Conservation (phyloP, 495 filamentous ascomycete genomes). For the Emericellopsis terricola region DNA sequence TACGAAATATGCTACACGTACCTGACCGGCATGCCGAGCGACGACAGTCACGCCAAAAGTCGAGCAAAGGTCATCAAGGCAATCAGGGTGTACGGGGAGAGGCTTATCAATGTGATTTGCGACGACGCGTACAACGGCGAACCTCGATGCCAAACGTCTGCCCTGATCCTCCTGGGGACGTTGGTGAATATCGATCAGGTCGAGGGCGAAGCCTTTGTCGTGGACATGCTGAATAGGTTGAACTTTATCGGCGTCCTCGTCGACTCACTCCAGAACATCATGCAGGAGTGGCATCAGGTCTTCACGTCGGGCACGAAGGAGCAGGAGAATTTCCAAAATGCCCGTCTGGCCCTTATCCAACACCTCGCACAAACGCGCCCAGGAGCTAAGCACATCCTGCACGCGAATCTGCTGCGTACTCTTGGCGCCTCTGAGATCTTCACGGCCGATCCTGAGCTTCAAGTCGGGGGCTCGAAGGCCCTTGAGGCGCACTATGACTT, state of each 20-base stretch:
- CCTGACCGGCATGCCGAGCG: constrained; percentile 50
- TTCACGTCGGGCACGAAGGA: constrained; percentile 11
- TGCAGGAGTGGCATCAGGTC: constrained; percentile 34
- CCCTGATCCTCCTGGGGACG: constrained; percentile 56
- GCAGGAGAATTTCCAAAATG: constrained; percentile 42
- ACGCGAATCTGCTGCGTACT: constrained; percentile 73
- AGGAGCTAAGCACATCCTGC: constrained; percentile 67
- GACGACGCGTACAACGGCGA: constrained; percentile 86
- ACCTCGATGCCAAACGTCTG: constrained; percentile 60
- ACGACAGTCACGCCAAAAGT: constrained; percentile 22
- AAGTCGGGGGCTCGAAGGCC: constrained; percentile 47
- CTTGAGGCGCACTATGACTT: constrained; percentile 69
- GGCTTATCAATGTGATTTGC: constrained; percentile 68
- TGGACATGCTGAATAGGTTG: constrained; percentile 61
- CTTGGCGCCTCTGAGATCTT: constrained; percentile 68
- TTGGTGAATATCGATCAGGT: constrained; percentile 46
- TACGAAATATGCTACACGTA: constrained; percentile 83
- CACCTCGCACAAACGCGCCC: constrained; percentile 60
- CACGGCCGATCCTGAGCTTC: constrained; percentile 82
- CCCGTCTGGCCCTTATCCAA: constrained; percentile 67
- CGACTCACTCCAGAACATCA: constrained; percentile 58
- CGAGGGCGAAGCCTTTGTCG: constrained; percentile 46
- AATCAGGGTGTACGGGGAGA: constrained; percentile 58
- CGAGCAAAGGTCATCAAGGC: constrained; percentile 50
- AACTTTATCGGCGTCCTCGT: constrained; percentile 85